Percentiles rank a stretch among this genome's conserved stretches.
phyloP scores from a whole-genome alignment of 208 protist genomes.

The Leptomonas seymouri region DNA sequence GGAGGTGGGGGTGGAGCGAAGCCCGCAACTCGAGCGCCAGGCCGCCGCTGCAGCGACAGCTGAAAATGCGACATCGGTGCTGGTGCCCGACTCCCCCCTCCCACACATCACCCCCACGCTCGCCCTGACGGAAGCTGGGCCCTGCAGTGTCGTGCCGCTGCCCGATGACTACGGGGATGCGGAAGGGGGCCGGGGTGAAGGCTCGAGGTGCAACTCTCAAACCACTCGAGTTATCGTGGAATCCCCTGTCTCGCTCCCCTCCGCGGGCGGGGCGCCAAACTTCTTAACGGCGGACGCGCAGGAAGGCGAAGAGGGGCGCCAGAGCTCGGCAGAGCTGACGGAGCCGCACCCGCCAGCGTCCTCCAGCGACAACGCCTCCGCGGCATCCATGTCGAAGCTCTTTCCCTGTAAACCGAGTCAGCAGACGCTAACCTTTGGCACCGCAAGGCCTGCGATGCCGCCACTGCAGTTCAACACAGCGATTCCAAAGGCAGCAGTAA shows the following conservation, averaged over 20 bases:
- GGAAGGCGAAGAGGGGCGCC: background rate
- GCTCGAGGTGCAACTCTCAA: constrained; percentile 25
- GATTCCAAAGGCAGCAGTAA: constrained; percentile 5
- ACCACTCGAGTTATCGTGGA: constrained; percentile 13
- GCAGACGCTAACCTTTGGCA: background rate
- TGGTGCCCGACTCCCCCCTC: background rate
- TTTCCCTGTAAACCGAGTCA: constrained; percentile 1
- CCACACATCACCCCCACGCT: background rate
- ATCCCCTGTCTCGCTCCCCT: constrained; percentile 12
- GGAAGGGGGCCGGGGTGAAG: background rate
- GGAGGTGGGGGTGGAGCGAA: background rate
- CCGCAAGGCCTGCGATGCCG: background rate
- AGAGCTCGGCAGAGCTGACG: constrained; percentile 15
- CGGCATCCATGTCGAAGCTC: background rate
- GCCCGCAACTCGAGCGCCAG: background rate
- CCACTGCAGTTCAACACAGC: constrained; percentile 6
- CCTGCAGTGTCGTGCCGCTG: constrained; percentile 22
- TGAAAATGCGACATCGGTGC: too few species aligned
- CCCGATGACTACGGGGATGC: constrained; percentile 24
- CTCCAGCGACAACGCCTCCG: background rate
- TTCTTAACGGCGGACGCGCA: background rate
- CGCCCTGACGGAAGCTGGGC: background rate
- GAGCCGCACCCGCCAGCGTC: constrained; percentile 7
- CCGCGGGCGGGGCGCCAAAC: background rate
- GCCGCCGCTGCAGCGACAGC: background rate